Base-by-base conservation (phyloP, 2,329 filamentous ascomycete genomes). In the Nemania serpens region DNA sequence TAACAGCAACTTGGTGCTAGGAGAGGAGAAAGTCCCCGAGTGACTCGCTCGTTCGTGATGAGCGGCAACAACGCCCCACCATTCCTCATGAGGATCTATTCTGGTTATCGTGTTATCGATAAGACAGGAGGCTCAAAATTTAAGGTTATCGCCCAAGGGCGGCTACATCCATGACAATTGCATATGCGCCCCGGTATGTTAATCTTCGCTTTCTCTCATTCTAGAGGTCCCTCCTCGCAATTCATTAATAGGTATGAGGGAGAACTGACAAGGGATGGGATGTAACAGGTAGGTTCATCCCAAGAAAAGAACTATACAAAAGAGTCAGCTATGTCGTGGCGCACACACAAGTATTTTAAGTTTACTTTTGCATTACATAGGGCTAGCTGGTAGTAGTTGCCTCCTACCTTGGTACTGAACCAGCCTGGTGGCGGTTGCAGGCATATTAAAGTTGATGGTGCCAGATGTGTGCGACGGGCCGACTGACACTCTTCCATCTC, bases 131-230 rank as follows among this genome's bases (percentile, higher is more conserved):
- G 61, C 63, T 65, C 34, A 65, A 63, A 63, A 60, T 54, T 62
- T 65, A 65, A 65, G 58, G 57, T 65, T 65, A 65, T 65, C 58
- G 54, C 39, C 63, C 58, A 50, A 63, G 64, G 64, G 56, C 63
- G 61, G 61, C 53, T 62, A 58, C 58, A 65, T 50, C 13, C 33
- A 49, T 25, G 52, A 36, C 39, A 48, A 56, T 62, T 46, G 41
- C 59, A 57, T 58, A 64, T 41, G 55, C 52, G 37, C 62, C 59
- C 58, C 61, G 61, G 48, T 67, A 61, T 50, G 62, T 46, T 60
- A 52, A 62, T 64, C 55, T 57, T 59, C 43, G 20, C 22, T 43
- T 53, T 9, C 45, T 22, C 25, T 15, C 25, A 17, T 5, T 15
- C 15, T 13, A 15, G 37, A 41, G 39, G 39, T 12, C 11, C 18